phyloP scores from a whole-genome alignment of 2,329 filamentous ascomycete genomes.

The Aaosphaeria pasadenensis region DNA sequence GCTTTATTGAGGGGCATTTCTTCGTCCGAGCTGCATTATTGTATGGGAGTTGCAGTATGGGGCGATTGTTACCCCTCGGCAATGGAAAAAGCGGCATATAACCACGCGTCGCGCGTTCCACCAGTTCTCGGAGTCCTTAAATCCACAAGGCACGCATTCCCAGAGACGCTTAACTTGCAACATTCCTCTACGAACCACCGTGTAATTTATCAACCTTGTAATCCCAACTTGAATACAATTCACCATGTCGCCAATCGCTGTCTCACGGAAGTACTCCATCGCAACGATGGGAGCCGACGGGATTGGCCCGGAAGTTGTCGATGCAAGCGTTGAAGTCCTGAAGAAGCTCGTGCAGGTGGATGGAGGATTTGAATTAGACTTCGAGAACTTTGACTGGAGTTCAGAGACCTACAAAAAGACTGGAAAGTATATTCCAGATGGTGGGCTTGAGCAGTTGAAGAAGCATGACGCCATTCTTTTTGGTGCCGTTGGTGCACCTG shows the following conservation, averaged over 20 bases:
- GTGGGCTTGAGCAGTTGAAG: slow-evolving; percentile 49
- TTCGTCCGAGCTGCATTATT: no score
- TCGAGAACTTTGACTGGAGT: slow-evolving; percentile 65
- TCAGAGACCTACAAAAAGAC: slow-evolving; percentile 64
- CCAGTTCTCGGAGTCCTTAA: no score
- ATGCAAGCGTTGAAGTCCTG: slow-evolving; percentile 61
- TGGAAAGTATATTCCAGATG: slow-evolving; percentile 56
- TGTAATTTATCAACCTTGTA: no score
- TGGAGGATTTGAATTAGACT: slow-evolving; percentile 58
- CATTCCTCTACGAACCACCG: no score
- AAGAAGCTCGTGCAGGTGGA: slow-evolving; percentile 52
- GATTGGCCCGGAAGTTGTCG: slow-evolving; percentile 67
- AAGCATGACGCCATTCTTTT: slow-evolving; percentile 57
- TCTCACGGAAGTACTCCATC: slow-evolving; percentile 23
- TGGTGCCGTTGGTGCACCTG: slow-evolving; percentile 57
- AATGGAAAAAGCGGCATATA: no score
- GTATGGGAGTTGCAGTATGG: no score
- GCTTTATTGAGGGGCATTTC: no score
- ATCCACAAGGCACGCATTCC: no score
- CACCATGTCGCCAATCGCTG: slow-evolving; percentile 23
- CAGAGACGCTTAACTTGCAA: no score
- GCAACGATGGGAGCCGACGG: slow-evolving; percentile 64
- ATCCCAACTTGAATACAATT: neutral
- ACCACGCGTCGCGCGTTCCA: no score
- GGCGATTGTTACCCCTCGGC: no score